A percentile compares a stretch with the other conserved stretches of the same genome.
Evolutionary conservation across 768 basidiomycete species (phyloP).

Genomic region (Phylloporus arenicola): DNA sequence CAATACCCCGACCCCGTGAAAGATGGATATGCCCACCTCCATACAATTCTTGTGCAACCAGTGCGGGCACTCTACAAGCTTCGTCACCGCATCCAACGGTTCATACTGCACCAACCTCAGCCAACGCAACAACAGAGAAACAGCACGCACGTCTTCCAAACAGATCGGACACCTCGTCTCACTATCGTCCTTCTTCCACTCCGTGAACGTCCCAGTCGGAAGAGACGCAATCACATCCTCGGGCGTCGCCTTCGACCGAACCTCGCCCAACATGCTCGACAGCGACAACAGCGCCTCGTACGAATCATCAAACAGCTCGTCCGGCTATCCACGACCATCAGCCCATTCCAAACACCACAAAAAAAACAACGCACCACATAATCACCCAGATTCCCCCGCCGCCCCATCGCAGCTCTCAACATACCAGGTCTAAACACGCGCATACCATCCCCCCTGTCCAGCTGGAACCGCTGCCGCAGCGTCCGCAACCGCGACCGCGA

Average conservation of each 20-base stretch:
- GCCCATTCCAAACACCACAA: slow-evolving; percentile 1
- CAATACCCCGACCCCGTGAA: background rate
- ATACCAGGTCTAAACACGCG: slow-evolving; percentile 20
- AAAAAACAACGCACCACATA: slow-evolving; percentile 44
- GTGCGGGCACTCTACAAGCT: slow-evolving; percentile 65
- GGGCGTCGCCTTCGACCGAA: slow-evolving; percentile 57
- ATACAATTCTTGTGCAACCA: slow-evolving; percentile 79
- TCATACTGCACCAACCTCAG: slow-evolving; percentile 47
- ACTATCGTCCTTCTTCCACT: slow-evolving; percentile 61
- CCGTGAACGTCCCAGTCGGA: slow-evolving; percentile 57
- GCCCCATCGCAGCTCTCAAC: slow-evolving; percentile 18
- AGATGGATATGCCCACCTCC: slow-evolving; percentile 41
- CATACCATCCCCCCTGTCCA: slow-evolving; percentile 22
- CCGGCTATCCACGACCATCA: slow-evolving; percentile 41
- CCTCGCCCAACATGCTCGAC: slow-evolving; percentile 61
- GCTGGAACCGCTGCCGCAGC: slow-evolving; percentile 26
- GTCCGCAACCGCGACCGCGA: slow-evolving; percentile 21
- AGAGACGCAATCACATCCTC: slow-evolving; percentile 53
- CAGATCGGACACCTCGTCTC: slow-evolving; percentile 81
- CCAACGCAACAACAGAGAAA: background rate
- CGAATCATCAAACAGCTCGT: slow-evolving; percentile 71
- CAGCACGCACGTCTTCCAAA: slow-evolving; percentile 67
- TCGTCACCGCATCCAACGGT: slow-evolving; percentile 55
- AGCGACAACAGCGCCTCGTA: slow-evolving; percentile 65
- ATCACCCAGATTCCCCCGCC: slow-evolving; percentile 35